phyloP scores from a whole-genome alignment of 176 grass and related monocot genomes.

The Urochloa ruziziensis region DNA sequence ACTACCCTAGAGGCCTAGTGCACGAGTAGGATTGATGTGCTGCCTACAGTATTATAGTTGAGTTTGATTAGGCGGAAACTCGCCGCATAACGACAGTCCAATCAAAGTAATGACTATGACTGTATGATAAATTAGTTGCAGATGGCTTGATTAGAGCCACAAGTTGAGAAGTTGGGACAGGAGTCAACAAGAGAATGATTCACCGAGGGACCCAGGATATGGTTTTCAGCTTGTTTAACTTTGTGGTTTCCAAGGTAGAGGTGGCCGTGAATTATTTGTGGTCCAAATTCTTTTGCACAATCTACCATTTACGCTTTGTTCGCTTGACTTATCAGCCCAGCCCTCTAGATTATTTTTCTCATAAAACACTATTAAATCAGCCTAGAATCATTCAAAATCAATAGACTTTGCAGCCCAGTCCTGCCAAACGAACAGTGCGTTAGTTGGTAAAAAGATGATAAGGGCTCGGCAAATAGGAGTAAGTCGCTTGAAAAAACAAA shows the following conservation, averaged over 20 bases:
- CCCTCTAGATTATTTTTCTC: no score
- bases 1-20: no score
- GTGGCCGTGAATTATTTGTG: background rate
- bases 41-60: no score
- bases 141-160: slow-evolving; percentile 28
- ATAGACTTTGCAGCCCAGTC: no score
- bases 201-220: background rate
- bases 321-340: no score
- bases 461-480: no score
- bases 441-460: no score
- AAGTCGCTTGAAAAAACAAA: no score
- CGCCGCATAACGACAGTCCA: background rate
- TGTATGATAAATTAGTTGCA: background rate
- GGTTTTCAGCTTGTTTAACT: background rate
- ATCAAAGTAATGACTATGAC: background rate
- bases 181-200: background rate
- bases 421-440: no score
- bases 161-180: background rate
- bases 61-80: slow-evolving; percentile 16
- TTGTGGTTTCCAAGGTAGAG: background rate
- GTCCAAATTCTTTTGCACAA: background rate
- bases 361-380: no score
- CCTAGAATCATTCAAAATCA: no score
- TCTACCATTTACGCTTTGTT: background rate
- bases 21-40: no score